Base-by-base conservation (phyloP, 2,329 filamentous ascomycete species). In the Sclerotinia borealis region DNA sequence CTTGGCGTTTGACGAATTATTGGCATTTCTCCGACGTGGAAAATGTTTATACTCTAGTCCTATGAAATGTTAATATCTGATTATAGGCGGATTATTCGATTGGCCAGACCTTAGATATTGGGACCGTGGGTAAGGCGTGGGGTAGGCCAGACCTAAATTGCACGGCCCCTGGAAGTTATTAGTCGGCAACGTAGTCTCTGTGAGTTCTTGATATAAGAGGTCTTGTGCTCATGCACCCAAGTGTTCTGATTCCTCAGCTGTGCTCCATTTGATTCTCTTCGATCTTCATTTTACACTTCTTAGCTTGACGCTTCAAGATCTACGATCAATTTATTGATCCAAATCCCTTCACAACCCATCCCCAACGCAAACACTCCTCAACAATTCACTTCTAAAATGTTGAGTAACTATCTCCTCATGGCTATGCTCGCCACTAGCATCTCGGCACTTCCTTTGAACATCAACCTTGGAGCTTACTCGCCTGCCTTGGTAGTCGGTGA, bases 161-260 rank as follows among this genome's bases (percentile, higher is more conserved):
- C 59, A 54, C 59, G 36, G 48, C 13, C 27, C 36, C 19, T 55
- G 11, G 37, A 31, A 39, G 8, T 51, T 43, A 61, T 52, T 61
- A n/a, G n/a, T n/a, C n/a, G 47, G 59, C 59, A 52, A 25, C 31
- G n/a, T 29, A 37, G 25, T 36, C 45, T 15, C n/a, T 27, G 7
- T 34, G 36, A 52, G 19, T 41, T 39, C 36, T 52, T 61, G 59
- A 61, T 61, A 61, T 61, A 61, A 61, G 59, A 59, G 22, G 34
- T 61, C 59, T 61, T 61, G 48, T 61, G 36, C 59, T 61, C 59
- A 61, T 61, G 59, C 59, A 61, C 36, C 59, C 59, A 61, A 61
- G 47, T 52, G 36, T 54, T 39, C 45, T 61, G 25, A 45, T 52
- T 61, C 56, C 59, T 54, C 59, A 61, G 59, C 59, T 52, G 59